A percentile compares a stretch with the other conserved stretches of the same genome.
Evolutionary conservation across 2,329 filamentous ascomycete genomes (phyloP).

Genomic region (Phaeoacremonium minimum): DNA sequence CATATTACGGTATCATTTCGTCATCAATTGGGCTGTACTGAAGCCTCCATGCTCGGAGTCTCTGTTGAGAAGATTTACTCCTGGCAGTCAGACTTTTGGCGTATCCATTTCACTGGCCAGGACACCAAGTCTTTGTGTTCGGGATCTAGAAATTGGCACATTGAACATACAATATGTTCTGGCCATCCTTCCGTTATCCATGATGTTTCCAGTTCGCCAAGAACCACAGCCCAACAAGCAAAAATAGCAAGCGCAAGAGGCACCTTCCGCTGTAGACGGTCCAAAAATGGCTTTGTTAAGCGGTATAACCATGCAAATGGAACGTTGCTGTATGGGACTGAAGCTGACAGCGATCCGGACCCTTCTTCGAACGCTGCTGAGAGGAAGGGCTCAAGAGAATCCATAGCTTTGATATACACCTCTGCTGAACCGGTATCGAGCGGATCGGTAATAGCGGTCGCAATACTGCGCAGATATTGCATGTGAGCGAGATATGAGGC

Average conservation of each 20-base stretch:
- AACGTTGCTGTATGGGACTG: too few species aligned
- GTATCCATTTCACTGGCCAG: background rate
- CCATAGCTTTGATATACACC: background rate
- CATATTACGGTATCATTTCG: too few species aligned
- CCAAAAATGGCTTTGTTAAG: background rate
- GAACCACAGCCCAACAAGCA: background rate
- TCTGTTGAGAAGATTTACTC: too few species aligned
- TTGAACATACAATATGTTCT: background rate
- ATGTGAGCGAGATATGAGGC: background rate
- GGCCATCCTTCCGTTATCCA: background rate
- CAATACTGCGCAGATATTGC: background rate
- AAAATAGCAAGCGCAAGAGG: background rate
- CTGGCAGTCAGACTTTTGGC: too few species aligned
- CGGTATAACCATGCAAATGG: background rate
- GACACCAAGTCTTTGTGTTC: background rate
- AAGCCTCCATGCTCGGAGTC: too few species aligned
- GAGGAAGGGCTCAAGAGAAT: background rate
- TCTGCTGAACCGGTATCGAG: background rate
- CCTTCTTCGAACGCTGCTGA: too few species aligned
- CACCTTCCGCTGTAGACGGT: background rate
- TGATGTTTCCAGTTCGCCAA: background rate
- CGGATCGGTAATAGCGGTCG: background rate
- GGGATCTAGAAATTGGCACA: background rate
- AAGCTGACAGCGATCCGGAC: too few species aligned
- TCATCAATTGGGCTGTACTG: too few species aligned